These are phyloP conservation scores for Hyaloscypha variabilis DNA, from an alignment of 495 filamentous ascomycete genomes.

Conservation along the genomic window DNA sequence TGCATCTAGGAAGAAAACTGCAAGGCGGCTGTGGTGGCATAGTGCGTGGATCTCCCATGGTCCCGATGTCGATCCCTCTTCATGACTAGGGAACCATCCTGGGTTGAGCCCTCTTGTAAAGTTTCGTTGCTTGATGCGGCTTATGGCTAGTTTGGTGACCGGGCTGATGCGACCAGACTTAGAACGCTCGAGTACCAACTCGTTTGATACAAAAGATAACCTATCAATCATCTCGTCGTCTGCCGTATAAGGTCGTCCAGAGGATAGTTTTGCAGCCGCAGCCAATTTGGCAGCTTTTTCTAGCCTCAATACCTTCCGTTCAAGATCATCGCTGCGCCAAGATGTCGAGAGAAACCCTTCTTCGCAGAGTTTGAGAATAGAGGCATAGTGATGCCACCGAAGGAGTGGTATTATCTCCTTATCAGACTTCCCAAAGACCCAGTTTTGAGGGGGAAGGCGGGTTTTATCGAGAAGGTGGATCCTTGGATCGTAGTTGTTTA, in stretches of 20 bases:
- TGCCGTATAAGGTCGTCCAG: constrained; percentile 15
- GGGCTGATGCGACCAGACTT: not conserved
- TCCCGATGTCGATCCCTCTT: constrained; percentile 5
- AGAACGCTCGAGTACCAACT: constrained; percentile 14
- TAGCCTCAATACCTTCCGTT: not conserved
- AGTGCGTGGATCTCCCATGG: constrained; percentile 32
- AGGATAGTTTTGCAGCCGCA: constrained; percentile 14
- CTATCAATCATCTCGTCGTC: constrained; percentile 27
- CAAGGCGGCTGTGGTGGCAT: constrained; percentile 27
- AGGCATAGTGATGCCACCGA: not conserved
- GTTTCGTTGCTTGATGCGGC: constrained; percentile 16
- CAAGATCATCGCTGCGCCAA: not conserved
- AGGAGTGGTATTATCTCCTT: not conserved
- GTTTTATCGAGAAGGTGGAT: not conserved
- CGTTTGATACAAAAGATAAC: constrained; percentile 23
- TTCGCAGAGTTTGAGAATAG: not conserved
- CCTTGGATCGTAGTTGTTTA: not conserved
- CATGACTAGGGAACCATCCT: not conserved
- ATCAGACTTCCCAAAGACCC: not conserved
- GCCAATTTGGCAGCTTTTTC: not conserved
- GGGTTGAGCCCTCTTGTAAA: constrained; percentile 5
- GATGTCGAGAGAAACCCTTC: not conserved
- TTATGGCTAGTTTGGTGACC: constrained; percentile 16
- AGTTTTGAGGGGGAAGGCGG: not conserved
- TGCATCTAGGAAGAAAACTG: constrained; percentile 7